Evolutionary conservation across 306 rosid species (phyloP), one percentile per base, ranked within the genome.

Genomic region (Gynostemma pentaphyllum): DNA sequence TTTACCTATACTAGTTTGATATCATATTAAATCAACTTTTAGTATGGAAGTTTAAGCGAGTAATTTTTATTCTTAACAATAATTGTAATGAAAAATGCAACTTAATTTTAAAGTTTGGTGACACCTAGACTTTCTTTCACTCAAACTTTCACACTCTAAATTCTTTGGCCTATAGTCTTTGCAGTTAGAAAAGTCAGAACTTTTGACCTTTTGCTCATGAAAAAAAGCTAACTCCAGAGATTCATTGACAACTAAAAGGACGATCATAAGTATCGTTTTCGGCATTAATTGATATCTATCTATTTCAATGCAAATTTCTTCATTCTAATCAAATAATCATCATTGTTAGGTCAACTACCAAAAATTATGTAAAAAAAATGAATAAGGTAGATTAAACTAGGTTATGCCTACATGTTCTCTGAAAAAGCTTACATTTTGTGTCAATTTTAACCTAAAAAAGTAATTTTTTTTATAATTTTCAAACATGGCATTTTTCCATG

Each of bases 291-390:
- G 11, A 50, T 3, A 8, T 0, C 32, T 50, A 12, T 50, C 56
- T 23, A 18, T 4, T 23, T 50, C 30, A 11, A 24, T 10, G 19
- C 57, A 51, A 51, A 70, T 6, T 30, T 70, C 51, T 50, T 59
- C 68, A 78, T 24, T 57, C 72, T 73, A 23, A 64, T 64, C 34
- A 72, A 67, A 60, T 53, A 56, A 44, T 63, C 32, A 56, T 45
- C 24, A 15, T 30, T 68, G 82, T 75, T 85, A 76, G 95, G 90
- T 87, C 74, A 90, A 74, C 95, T 79, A 82, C 97, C 89, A 77
- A 76, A n/a, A 73, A 76, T 71, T 34, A 73, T 68, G 40, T 52
- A 59, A 9, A 71, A 41, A 69, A 71, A 41, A 69, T 30, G 23
- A 68, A 70, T 6, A 24, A 30, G 36, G 60, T 52, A 69, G 69